Evolutionary conservation across 192 early-diverging fungal species (phyloP), one percentile per base, ranked within the genome.

Genomic region (Rhizophagus clarus): DNA sequence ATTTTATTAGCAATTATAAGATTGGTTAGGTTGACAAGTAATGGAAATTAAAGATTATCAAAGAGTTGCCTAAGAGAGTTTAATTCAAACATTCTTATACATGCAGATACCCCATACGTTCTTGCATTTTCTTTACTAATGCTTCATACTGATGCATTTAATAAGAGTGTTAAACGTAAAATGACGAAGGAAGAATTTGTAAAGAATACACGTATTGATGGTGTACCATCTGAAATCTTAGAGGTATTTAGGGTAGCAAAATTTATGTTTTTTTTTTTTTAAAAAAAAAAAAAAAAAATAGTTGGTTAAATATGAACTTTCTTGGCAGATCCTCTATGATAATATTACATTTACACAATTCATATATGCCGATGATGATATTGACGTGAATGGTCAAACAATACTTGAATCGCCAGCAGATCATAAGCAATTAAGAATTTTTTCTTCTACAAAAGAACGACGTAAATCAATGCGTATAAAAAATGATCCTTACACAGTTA

Each of bases 61-160:
- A 45, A 45, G 37, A 8, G 37, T 40, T 40, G 5, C 6, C 37
- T 40, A 40, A 40, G 8, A 40, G 37, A 40, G 37, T 3, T 32
- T 32, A 32, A 32, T 40, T 40, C 8, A 40, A 40, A 7, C 37
- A 40, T 40, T 40, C 5, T 40, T 45, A 37, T 66, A 72, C 63
- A 29, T 74, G 8, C 67, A 92, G 94, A 95, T 69, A 85, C 88
- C 12, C 90, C 92, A 47, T 94, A 96, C 79, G 88, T 93, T 24
- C 83, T 95, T 47, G 89, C 95, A 12, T 96, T 93, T 84, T 93
- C 94, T 11, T 85, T 96, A 17, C 85, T 96, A 68, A 85, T 96
- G 74, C 89, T 96, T 61, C 94, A 96, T 82, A 94, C 94, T 1
- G 95, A 96, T 82, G 93, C 94, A 12, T 94, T 95, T 84, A 96